Evolutionary conservation across 345 rosid species (phyloP).

Genomic region (Moringa oleifera): DNA sequence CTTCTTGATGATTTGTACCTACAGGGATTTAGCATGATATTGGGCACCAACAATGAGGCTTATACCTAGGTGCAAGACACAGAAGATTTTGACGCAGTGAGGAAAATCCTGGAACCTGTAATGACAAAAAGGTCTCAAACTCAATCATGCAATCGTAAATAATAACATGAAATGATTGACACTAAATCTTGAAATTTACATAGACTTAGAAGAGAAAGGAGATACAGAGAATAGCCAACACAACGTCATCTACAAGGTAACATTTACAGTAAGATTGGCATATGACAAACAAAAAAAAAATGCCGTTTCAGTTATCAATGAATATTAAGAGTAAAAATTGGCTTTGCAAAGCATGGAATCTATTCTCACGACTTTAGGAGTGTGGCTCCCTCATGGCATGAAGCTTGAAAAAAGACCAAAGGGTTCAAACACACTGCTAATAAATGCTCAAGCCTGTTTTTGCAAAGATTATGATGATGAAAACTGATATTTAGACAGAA

Average conservation of each 20-base stretch:
- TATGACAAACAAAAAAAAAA: no score
- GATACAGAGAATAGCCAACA: neutral
- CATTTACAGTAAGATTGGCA: neutral
- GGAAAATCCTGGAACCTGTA: slow-evolving; percentile 81
- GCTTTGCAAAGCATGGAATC: no score
- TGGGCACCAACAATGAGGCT: slow-evolving; percentile 5
- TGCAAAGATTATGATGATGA: no score
- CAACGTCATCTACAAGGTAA: neutral
- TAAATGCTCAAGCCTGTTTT: no score
- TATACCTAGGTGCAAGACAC: slow-evolving; percentile 65
- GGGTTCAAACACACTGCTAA: no score
- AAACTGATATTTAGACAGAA: no score
- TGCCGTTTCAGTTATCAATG: no score
- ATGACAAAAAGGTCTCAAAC: slow-evolving; percentile 12
- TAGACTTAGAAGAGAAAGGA: neutral
- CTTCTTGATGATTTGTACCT: neutral
- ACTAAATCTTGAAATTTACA: neutral
- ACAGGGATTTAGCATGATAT: neutral
- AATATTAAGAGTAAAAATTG: no score
- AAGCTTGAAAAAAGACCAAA: no score
- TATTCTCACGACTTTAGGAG: no score
- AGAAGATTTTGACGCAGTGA: slow-evolving; percentile 68
- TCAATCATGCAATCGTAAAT: slow-evolving; percentile 3
- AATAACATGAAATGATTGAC: no score
- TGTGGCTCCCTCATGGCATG: no score